Evolutionary conservation across 1,284 basidiomycete genomes (phyloP).

Genomic region (Ceratobasidium sp.): DNA sequence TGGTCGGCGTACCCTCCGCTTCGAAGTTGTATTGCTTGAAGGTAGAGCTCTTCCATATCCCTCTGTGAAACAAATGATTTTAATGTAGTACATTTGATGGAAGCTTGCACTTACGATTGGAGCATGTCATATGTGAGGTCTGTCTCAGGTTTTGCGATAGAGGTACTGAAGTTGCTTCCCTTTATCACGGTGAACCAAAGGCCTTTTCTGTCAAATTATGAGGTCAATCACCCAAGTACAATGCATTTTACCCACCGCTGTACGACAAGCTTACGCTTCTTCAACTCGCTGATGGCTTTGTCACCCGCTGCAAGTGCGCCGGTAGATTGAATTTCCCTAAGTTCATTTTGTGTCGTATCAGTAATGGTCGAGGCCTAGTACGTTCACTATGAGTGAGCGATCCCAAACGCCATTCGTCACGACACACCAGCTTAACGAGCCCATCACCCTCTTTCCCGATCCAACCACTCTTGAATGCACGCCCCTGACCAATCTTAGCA

Average conservation of each 20-base stretch:
- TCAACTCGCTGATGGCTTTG: conserved; percentile 80
- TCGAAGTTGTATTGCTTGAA: conserved; percentile 99
- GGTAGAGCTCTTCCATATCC: conserved; percentile 85
- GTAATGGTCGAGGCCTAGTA: conserved; percentile 64
- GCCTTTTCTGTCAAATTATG: conserved; percentile 69
- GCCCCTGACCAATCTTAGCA: conserved; percentile 86
- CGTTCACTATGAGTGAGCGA: conserved; percentile 38
- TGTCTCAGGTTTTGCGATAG: conserved; percentile 95
- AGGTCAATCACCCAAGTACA: conserved; percentile 26
- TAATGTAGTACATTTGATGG: neutral
- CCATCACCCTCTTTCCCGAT: conserved; percentile 89
- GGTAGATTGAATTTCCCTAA: conserved; percentile 75
- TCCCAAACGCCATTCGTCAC: conserved; percentile 50
- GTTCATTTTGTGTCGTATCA: conserved; percentile 76
- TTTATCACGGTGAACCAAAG: conserved; percentile 93
- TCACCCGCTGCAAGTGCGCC: conserved; percentile 75
- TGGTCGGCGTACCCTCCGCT: conserved; percentile 87
- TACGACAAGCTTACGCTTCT: conserved; percentile 86
- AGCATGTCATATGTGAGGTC: conserved; percentile 97
- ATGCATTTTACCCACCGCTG: conserved; percentile 67
- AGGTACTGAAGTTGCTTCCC: conserved; percentile 87
- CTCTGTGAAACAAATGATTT: conserved; percentile 52
- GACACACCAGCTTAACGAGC: conserved; percentile 75
- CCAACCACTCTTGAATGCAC: conserved; percentile 98
- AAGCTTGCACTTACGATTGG: conserved; percentile 70